A percentile compares a stretch with the other conserved stretches of the same genome.
These are phyloP conservation scores for Sherardia arvensis DNA, from an alignment of 257 asterid genomes.

Conservation along the genomic window DNA sequence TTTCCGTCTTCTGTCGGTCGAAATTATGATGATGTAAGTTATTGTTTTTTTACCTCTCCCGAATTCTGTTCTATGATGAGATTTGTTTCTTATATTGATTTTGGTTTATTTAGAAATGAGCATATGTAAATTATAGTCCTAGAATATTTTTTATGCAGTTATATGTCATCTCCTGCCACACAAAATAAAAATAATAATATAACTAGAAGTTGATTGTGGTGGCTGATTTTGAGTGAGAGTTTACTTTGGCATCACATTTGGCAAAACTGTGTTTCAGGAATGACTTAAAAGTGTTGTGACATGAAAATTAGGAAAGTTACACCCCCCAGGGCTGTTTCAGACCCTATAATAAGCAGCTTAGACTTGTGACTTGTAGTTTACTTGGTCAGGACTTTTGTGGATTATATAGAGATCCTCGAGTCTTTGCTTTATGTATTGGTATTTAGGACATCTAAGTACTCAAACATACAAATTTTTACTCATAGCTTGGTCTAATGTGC, in stretches of 20 bases:
- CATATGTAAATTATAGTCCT: not conserved
- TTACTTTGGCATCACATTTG: not conserved
- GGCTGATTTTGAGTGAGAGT: not conserved
- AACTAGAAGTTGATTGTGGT: not conserved
- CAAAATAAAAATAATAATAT: not conserved
- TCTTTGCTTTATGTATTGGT: not conserved
- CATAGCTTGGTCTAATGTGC: not conserved
- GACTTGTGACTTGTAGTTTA: too few species aligned
- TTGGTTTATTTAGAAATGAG: not conserved
- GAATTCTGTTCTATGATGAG: not conserved
- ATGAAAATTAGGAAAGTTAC: too few species aligned
- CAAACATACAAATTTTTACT: not conserved
- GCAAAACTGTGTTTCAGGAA: too few species aligned
- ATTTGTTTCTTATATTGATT: not conserved
- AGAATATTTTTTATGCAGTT: too few species aligned
- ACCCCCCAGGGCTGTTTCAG: not conserved
- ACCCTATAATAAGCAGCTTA: not conserved
- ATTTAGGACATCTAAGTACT: too few species aligned
- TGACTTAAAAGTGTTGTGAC: too few species aligned
- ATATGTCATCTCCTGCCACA: not conserved
- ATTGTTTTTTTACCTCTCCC: conserved; percentile 5
- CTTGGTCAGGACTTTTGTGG: not conserved
- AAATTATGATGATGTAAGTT: conserved; percentile 68
- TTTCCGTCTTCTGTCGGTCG: conserved; percentile 60
- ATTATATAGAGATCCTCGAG: not conserved